These are phyloP conservation scores for Ogataea ramenticola DNA, from an alignment of 805 yeast genomes.

Conservation along the genomic window DNA sequence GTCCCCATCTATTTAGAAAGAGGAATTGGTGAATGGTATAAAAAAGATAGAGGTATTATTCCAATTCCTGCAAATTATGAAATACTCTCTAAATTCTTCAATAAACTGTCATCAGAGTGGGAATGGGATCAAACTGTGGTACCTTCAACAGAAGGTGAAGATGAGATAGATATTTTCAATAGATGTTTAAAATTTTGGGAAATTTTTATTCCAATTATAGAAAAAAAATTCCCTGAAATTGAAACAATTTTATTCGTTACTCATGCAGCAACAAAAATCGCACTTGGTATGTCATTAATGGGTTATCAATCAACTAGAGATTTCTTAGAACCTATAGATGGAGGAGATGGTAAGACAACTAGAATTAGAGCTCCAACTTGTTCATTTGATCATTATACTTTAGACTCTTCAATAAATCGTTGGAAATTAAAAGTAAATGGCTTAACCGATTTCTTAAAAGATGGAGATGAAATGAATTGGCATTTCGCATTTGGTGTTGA, in stretches of 20 bases:
- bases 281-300: conserved; percentile 71
- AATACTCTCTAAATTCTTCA: conserved; percentile 47
- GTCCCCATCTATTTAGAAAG: conserved; percentile 61
- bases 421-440: conserved; percentile 74
- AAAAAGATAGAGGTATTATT: conserved; percentile 55
- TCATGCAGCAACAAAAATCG: conserved; percentile 92
- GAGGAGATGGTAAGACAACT: conserved; percentile 28
- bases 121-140: conserved; percentile 37
- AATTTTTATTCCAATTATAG: conserved; percentile 50
- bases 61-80: conserved; percentile 61
- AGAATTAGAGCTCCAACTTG: conserved; percentile 73
- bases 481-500: conserved; percentile 65
- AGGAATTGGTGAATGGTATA: conserved; percentile 92
- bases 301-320: conserved; percentile 46
- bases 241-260: conserved; percentile 67
- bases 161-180: conserved; percentile 56
- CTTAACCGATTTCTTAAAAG: conserved; percentile 54
- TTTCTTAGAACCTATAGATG: conserved; percentile 37
- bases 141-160: conserved; percentile 70
- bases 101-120: conserved; percentile 39
- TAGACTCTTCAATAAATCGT: too few species aligned
- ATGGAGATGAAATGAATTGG: conserved; percentile 95
- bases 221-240: conserved; percentile 48
- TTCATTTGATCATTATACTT: conserved; percentile 60
- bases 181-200: conserved; percentile 53